Conservation (phyloP, 805 yeast genomes). For the Kuraishia piskuri region DNA sequence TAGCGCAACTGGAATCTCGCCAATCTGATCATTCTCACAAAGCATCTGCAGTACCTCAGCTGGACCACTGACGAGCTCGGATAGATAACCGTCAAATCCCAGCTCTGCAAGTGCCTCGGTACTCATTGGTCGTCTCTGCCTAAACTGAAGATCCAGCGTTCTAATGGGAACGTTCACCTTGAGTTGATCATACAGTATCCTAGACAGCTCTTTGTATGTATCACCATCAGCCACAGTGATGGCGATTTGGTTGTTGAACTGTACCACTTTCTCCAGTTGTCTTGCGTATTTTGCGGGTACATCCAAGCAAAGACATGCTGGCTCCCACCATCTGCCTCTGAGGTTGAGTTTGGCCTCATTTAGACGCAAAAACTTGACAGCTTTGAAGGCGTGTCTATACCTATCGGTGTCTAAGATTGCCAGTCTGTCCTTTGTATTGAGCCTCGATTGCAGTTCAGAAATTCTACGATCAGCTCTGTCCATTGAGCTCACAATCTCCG, state of each 20-base stretch:
- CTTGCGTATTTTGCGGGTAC: conserved; percentile 45
- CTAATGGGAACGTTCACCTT: conserved; percentile 48
- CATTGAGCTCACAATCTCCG: not conserved
- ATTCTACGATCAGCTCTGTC: not conserved
- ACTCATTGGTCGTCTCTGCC: conserved; percentile 7
- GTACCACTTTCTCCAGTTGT: conserved; percentile 50
- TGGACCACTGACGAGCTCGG: conserved; percentile 72
- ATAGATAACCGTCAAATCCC: conserved; percentile 78
- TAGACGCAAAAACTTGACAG: conserved; percentile 34
- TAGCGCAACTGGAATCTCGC: conserved; percentile 55
- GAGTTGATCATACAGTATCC: conserved; percentile 28
- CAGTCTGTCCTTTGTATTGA: conserved; percentile 39
- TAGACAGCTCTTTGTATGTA: conserved; percentile 39
- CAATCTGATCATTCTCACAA: conserved; percentile 40
- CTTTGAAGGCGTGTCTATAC: conserved; percentile 17
- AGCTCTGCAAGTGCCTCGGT: conserved; percentile 26
- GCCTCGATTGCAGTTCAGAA: conserved; percentile 12
- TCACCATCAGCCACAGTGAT: conserved; percentile 49
- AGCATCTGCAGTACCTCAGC: conserved; percentile 62
- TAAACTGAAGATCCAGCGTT: conserved; percentile 22
- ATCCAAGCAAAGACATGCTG: conserved; percentile 61
- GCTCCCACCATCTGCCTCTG: conserved; percentile 47
- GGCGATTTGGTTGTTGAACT: conserved; percentile 44
- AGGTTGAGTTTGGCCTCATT: conserved; percentile 22
- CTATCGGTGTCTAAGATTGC: conserved; percentile 29